Evolutionary conservation across 768 basidiomycete genomes (phyloP).

Genomic region (Leccinum broughii): DNA sequence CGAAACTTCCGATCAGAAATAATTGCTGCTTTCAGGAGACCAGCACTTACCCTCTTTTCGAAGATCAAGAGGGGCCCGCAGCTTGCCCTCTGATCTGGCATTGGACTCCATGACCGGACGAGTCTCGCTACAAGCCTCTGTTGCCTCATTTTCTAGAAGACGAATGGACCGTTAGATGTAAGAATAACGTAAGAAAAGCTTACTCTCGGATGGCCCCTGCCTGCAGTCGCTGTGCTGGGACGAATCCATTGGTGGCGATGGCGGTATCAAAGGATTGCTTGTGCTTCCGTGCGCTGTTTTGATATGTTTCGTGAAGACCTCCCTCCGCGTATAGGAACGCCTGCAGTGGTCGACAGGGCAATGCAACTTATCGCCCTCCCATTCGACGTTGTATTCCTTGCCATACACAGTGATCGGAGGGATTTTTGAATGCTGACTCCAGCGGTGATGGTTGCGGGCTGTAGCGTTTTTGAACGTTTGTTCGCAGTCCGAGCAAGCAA

Average conservation of each 20-base stretch:
- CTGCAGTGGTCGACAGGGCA: constrained; percentile 1
- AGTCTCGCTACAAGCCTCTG: too few relatives aligned
- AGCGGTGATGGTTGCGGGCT: background rate
- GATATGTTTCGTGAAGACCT: background rate
- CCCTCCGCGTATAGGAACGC: background rate
- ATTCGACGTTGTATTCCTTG: background rate
- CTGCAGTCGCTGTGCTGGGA: background rate
- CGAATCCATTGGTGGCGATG: background rate
- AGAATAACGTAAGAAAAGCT: background rate
- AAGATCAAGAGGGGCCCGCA: too few relatives aligned
- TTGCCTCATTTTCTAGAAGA: too few relatives aligned
- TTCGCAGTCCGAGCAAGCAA: background rate
- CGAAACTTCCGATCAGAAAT: too few relatives aligned
- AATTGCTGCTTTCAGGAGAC: too few relatives aligned
- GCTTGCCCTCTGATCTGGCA: too few relatives aligned
- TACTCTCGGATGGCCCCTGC: background rate
- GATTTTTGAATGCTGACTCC: background rate
- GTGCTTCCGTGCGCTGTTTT: background rate
- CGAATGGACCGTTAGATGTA: too few relatives aligned
- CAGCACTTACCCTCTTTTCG: too few relatives aligned
- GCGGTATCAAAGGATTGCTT: background rate
- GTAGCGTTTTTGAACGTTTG: background rate
- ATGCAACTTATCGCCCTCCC: background rate
- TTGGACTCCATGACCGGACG: too few relatives aligned
- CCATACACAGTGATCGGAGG: background rate